Evolutionary conservation across 1,284 basidiomycete species (phyloP).

Genomic region (Melanopsichium pennsylvanicum): DNA sequence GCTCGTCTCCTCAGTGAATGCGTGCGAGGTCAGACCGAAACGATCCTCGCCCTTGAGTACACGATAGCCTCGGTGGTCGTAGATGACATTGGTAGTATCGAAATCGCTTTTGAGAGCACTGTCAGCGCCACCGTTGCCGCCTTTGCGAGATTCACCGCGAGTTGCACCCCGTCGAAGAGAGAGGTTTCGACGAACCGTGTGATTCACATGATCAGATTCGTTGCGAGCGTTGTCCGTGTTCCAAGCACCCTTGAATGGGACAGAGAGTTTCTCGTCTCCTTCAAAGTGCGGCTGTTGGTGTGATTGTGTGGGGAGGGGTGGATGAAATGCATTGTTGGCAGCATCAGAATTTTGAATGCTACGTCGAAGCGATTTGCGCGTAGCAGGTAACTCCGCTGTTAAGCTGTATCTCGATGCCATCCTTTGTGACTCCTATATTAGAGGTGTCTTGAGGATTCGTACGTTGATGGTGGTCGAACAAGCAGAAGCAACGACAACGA

Average conservation of each 20-base stretch:
- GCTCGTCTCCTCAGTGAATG: slow-evolving; percentile 18
- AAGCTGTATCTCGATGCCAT: slow-evolving; percentile 46
- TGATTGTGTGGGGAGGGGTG: too few relatives aligned
- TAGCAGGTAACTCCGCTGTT: slow-evolving; percentile 33
- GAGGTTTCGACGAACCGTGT: slow-evolving; percentile 12
- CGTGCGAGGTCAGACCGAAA: slow-evolving; percentile 24
- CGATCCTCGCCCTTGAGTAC: slow-evolving; percentile 21
- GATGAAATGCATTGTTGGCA: not conserved
- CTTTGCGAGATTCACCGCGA: too few relatives aligned
- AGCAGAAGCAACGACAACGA: not conserved
- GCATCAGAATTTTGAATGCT: not conserved
- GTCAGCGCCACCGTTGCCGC: too few relatives aligned
- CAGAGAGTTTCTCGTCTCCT: slow-evolving; percentile 19
- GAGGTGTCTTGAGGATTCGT: too few relatives aligned
- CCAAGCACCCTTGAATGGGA: slow-evolving; percentile 10
- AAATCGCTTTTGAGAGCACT: slow-evolving; percentile 14
- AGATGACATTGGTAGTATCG: not conserved
- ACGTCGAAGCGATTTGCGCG: slow-evolving; percentile 39
- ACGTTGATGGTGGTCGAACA: not conserved
- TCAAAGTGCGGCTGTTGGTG: not conserved
- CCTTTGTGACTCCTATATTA: too few relatives aligned
- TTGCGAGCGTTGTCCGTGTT: too few relatives aligned
- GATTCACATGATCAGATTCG: too few relatives aligned
- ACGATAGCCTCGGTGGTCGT: slow-evolving; percentile 33
- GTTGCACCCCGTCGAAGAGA: slow-evolving; percentile 12